phyloP scores from a whole-genome alignment of 2,329 filamentous ascomycete genomes.

The Colletotrichum tropicicola region DNA sequence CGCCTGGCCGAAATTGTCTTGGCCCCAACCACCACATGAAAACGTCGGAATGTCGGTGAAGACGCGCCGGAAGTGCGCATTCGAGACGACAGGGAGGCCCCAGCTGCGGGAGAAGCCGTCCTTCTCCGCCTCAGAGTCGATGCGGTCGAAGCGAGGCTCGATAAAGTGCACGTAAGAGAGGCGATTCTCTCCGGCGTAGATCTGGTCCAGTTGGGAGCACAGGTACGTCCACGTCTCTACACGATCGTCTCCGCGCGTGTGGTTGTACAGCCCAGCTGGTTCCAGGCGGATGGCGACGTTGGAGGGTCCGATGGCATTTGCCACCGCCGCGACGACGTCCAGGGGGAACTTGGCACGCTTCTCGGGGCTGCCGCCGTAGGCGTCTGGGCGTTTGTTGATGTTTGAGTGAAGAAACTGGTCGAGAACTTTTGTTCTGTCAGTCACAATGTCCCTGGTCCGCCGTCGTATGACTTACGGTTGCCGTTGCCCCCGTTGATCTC shows the following conservation, averaged over 20 bases:
- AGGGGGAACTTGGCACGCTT: conserved; percentile 42
- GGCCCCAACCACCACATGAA: conserved; percentile 36
- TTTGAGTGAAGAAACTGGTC: conserved; percentile 35
- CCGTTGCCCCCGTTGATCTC: conserved; percentile 41
- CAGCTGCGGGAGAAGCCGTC: conserved; percentile 46
- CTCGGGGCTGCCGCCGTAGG: conserved; percentile 41
- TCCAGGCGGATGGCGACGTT: conserved; percentile 39
- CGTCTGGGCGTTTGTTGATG: conserved; percentile 39
- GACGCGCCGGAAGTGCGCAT: conserved; percentile 35
- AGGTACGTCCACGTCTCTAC: conserved; percentile 57
- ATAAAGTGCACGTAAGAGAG: conserved; percentile 59
- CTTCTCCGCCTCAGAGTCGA: conserved; percentile 43
- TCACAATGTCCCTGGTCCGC: background rate
- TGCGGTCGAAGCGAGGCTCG: conserved; percentile 57
- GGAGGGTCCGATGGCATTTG: conserved; percentile 37
- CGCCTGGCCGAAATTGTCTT: conserved; percentile 37
- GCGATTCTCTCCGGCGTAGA: conserved; percentile 37
- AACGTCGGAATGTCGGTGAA: conserved; percentile 39
- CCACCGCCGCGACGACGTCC: conserved; percentile 39
- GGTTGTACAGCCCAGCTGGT: conserved; percentile 56
- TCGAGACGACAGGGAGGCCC: conserved; percentile 38
- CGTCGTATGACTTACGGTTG: conserved; percentile 14
- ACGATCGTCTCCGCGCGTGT: conserved; percentile 53
- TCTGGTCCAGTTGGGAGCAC: conserved; percentile 46
- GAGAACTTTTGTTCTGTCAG: background rate